Evolutionary conservation across 495 filamentous ascomycete species (phyloP).

Genomic region (Aspergillus sclerotioniger): DNA sequence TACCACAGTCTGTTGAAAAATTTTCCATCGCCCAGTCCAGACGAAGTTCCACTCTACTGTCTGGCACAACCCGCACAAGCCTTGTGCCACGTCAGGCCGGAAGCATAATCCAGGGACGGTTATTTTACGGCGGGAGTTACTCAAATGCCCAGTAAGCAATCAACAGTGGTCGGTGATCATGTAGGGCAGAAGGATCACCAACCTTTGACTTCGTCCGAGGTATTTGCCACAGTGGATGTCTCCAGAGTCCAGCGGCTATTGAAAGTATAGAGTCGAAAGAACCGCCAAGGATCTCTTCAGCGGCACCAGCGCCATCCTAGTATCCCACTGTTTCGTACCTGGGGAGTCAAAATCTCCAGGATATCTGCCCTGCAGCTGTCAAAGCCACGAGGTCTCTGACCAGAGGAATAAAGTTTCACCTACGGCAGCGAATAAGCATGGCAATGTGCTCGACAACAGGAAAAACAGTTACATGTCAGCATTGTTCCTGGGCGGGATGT

Average conservation of each 20-base stretch:
- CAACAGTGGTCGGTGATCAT: neutral
- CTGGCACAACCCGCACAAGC: too few relatives aligned
- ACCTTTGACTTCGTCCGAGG: too few relatives aligned
- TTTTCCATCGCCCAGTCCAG: neutral
- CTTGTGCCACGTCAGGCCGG: too few relatives aligned
- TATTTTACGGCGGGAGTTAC: neutral
- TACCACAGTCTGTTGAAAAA: neutral
- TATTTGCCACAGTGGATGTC: too few relatives aligned
- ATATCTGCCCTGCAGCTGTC: conserved; percentile 11
- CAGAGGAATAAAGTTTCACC: neutral
- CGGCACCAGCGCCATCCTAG: too few relatives aligned
- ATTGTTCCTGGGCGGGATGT: neutral
- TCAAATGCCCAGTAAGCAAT: neutral
- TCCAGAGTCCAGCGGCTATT: too few relatives aligned
- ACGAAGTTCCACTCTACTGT: neutral
- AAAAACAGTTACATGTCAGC: neutral
- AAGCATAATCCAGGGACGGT: too few relatives aligned
- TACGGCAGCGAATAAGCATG: neutral
- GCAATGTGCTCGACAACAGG: too few relatives aligned
- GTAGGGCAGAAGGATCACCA: neutral
- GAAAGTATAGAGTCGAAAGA: too few relatives aligned
- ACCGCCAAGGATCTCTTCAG: too few relatives aligned
- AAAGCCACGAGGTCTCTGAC: conserved; percentile 12
- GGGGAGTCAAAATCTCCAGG: too few relatives aligned
- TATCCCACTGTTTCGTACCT: too few relatives aligned